Evolutionary conservation across 805 yeast species (phyloP).

Genomic region (Metschnikowia cubensis): DNA sequence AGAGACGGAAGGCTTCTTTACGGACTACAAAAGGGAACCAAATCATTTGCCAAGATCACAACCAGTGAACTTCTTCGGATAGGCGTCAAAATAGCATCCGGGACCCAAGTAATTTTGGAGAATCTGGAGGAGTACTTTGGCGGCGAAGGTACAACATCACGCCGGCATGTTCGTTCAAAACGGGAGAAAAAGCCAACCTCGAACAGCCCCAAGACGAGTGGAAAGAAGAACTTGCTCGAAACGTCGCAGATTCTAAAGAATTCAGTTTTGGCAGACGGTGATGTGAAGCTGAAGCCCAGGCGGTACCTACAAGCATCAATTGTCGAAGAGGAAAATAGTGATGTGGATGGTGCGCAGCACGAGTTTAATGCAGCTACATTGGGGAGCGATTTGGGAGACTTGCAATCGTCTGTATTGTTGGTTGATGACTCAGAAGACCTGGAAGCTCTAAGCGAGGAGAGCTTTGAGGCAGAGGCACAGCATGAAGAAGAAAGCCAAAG

Average conservation of each 20-base stretch:
- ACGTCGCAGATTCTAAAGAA: constrained; percentile 25
- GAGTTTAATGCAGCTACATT: constrained; percentile 1
- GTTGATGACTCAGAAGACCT: constrained; percentile 21
- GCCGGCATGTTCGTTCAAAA: constrained; percentile 21
- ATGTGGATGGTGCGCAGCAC: constrained; percentile 10
- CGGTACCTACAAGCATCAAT: constrained; percentile 29
- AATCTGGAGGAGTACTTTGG: constrained; percentile 76
- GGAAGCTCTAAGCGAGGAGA: constrained; percentile 2
- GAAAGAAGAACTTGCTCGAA: constrained; percentile 20
- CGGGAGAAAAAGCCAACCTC: constrained; percentile 1
- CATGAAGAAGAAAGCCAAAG: constrained; percentile 29
- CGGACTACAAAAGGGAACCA: constrained; percentile 72
- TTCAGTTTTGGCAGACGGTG: constrained; percentile 18
- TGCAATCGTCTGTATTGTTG: constrained; percentile 24
- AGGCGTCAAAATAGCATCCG: constrained; percentile 83
- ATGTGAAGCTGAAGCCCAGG: constrained; percentile 21
- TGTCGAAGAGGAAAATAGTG: constrained; percentile 28
- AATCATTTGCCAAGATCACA: constrained; percentile 69
- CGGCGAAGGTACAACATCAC: constrained; percentile 60
- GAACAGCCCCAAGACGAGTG: neutral
- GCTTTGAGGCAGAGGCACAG: constrained; percentile 22
- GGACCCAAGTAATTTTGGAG: constrained; percentile 79
- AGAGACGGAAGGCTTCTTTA: constrained; percentile 67
- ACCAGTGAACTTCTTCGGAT: constrained; percentile 75
- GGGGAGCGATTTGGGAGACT: constrained; percentile 1